Evolutionary conservation across 768 basidiomycete genomes (phyloP), one percentile per base, ranked within the genome.

Genomic region (Tylopilus sp.): DNA sequence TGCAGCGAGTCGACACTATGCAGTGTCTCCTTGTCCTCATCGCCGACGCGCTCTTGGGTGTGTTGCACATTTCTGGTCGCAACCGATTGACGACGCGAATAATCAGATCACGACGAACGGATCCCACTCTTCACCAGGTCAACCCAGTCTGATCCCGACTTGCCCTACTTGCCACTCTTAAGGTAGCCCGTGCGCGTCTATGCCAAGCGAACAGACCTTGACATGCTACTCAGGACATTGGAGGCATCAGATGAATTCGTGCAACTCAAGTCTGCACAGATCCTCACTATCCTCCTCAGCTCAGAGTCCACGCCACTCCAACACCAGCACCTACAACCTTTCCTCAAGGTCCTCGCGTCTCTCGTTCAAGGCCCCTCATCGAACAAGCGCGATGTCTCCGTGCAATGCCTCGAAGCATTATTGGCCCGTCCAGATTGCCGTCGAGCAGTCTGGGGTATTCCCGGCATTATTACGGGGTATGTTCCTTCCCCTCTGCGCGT

Each of bases 181-280:
- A 79, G 85, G 92, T 89, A 62, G 44, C 31, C 21, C 10, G 40
- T 44, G 18, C 15, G 43, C 20, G n/a, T 22, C 20, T 33, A 44
- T 23, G 15, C 47, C 33, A 42, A 11, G 21, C 45, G 22, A 23
- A 23, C 4, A 41, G n/a, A 18, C 38, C n/a, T 31, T 69, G 21
- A 50, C 28, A 23, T 28, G 39, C 28, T 43, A 33, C 48, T 23
- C 57, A 95, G 91, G 60, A 82, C 85, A 30, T 73, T 97, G 42
- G 86, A 90, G 35, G 81, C 86, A 12, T 86, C 85, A 58, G 97
- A 98, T 66, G 95, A 98, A 65, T 98, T 97, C 58, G 85, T 91
- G n/a, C 91, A 95, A 62, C 77, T 98, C 51, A 97, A 95, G 65
- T 78, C 88, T 11, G 79, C 88, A 0, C 89, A 95, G 63, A 88